These are phyloP conservation scores for Cutaneotrichosporon spelunceum DNA, from an alignment of 1,284 basidiomycete genomes.

Conservation along the genomic window DNA sequence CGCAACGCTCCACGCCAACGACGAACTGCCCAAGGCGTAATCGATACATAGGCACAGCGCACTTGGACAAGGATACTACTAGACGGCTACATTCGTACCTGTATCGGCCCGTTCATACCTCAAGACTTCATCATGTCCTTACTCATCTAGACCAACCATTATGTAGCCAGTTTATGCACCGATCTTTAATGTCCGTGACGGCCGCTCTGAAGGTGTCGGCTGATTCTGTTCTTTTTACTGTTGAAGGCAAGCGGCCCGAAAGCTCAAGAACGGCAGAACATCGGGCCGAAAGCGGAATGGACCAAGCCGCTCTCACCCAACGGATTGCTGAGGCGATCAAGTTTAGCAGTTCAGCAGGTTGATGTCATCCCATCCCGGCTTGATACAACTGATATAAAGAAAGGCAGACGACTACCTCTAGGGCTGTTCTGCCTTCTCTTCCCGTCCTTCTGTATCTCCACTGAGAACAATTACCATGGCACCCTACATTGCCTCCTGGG, in stretches of 20 bases:
- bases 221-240: neutral
- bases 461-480: conserved; percentile 8
- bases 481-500: conserved; percentile 19
- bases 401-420: neutral
- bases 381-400: neutral
- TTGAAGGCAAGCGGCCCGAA: neutral
- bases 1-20: neutral
- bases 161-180: neutral
- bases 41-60: neutral
- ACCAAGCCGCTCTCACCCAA: neutral
- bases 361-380: neutral
- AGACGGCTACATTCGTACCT: neutral
- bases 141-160: neutral
- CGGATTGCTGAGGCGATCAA: neutral
- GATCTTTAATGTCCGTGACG: neutral
- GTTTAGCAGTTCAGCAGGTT: neutral
- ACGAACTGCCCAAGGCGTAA: neutral
- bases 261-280: neutral
- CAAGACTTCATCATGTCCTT: neutral
- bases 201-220: neutral
- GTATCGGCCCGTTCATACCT: neutral
- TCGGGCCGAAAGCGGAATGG: neutral
- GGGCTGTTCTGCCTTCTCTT: neutral
- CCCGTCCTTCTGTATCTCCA: neutral
- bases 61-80: neutral